Base-by-base conservation (phyloP, 2,329 filamentous ascomycete genomes). In the Colletotrichum sp. region DNA sequence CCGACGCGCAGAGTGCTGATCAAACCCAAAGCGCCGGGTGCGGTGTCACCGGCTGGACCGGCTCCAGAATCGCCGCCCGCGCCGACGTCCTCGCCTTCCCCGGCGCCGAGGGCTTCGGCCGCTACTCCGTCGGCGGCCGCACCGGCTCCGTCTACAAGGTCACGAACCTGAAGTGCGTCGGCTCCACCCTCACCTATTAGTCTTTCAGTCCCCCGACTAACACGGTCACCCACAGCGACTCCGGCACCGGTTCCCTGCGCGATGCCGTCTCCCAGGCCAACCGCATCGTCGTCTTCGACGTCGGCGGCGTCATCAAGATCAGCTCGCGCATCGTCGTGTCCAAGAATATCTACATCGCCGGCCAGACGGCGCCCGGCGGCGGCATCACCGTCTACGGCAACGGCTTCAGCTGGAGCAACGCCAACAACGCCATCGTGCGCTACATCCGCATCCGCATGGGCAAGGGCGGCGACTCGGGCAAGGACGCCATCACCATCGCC, bases 371-470 rank as follows among this genome's bases (percentile, higher is more conserved):
- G 9, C 88, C 85, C 1, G 87, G 88, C 7, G 87, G 84, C 28
- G 85, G 85, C 7, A 86, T 90, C 57, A 89, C 88, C 2, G 84
- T 90, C 0, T 90, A 90, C 74, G 89, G 89, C n/a, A 89, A 90
- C 77, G 88, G 88, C 2, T 85, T 86, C 84, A 89, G 87, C 3
- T 90, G 88, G 77, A 89, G 87, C 6, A 88, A 89, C 60, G 87
- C 88, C 9, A 82, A 90, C 79, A 86, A 90, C 57, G 84, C 87
- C 32, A 90, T 91, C 74, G 86, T 90, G 36, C 86, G 90, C n/a
- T 90, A 91, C 79, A 85, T 91, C 24, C 86, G 89, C 21, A 87
- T 91, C 70, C 87, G 89, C 30, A 90, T 90, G 88, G 89, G 89
- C 39, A 87, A 85, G 65, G 82, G 84, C 8, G 89, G 89, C 6